These are phyloP conservation scores for Lentinula lateritia DNA, from an alignment of 768 basidiomycete genomes.

Conservation along the genomic window DNA sequence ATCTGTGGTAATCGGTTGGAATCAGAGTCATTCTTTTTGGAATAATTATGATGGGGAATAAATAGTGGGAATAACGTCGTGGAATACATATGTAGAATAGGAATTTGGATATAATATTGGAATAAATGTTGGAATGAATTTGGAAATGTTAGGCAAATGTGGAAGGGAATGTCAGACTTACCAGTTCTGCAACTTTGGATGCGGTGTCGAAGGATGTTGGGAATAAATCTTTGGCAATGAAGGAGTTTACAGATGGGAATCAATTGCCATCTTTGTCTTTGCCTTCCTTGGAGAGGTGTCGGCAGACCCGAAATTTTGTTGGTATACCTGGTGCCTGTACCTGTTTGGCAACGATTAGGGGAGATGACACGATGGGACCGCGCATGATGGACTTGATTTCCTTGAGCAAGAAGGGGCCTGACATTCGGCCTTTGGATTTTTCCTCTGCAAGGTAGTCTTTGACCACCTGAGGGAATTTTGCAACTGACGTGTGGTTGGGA, in stretches of 20 bases:
- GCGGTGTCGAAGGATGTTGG: neutral
- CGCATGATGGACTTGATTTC: neutral
- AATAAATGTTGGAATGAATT: too few species aligned
- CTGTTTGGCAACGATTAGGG: constrained; percentile 5
- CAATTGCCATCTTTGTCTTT: neutral
- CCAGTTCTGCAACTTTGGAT: too few species aligned
- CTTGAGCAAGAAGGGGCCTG: too few species aligned
- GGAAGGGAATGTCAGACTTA: neutral
- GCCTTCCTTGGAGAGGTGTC: constrained; percentile 7
- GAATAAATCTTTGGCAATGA: too few species aligned
- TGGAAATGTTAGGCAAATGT: neutral
- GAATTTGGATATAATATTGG: too few species aligned
- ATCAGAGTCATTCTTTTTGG: neutral
- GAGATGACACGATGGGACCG: constrained; percentile 9
- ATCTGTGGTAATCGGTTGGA: constrained; percentile 8
- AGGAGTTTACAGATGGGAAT: neutral
- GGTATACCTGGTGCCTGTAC: neutral
- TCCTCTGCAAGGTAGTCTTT: neutral
- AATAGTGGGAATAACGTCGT: too few species aligned
- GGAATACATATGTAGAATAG: too few species aligned
- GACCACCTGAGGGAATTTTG: neutral
- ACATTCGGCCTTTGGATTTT: too few species aligned
- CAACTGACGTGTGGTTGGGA: constrained; percentile 10
- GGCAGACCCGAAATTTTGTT: constrained; percentile 8
- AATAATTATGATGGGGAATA: neutral